A percentile compares a stretch with the other conserved stretches of the same genome.
These are phyloP conservation scores for Chlorencoelia australis DNA, from an alignment of 2,329 filamentous ascomycete genomes.

Conservation along the genomic window DNA sequence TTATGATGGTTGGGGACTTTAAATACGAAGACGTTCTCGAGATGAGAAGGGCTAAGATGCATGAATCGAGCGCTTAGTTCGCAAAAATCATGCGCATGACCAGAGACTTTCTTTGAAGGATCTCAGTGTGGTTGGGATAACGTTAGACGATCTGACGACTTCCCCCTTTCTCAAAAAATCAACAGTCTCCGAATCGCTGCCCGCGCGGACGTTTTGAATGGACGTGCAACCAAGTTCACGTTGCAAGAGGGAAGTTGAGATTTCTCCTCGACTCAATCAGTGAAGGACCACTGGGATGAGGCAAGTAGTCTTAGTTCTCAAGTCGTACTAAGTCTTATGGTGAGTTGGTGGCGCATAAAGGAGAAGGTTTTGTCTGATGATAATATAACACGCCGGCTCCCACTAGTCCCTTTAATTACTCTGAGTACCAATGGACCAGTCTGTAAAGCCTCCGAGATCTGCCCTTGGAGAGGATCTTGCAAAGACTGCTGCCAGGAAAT, in stretches of 20 bases:
- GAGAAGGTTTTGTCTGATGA: too few relatives aligned
- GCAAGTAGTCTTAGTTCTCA: too few relatives aligned
- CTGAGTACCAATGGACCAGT: too few relatives aligned
- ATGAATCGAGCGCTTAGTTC: constrained; percentile 13
- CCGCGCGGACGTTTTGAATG: background rate
- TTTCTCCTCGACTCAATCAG: too few relatives aligned
- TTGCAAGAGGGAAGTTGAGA: background rate
- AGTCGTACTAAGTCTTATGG: too few relatives aligned
- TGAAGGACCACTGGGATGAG: too few relatives aligned
- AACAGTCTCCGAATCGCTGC: background rate
- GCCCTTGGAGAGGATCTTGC: too few relatives aligned
- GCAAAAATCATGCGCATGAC: constrained; percentile 10
- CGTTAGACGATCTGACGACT: constrained; percentile 12
- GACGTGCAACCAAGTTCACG: background rate
- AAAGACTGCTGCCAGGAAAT: too few relatives aligned
- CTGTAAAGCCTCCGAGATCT: too few relatives aligned
- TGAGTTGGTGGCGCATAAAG: too few relatives aligned
- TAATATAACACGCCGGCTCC: too few relatives aligned
- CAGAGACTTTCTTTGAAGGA: background rate
- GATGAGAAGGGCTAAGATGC: constrained; percentile 9
- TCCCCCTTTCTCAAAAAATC: background rate
- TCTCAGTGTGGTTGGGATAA: constrained; percentile 15
- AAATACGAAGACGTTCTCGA: background rate
- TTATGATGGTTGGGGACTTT: background rate
- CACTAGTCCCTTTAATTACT: too few relatives aligned